phyloP scores from a whole-genome alignment of 2,329 filamentous ascomycete genomes.

The Trichoderma atroviride region DNA sequence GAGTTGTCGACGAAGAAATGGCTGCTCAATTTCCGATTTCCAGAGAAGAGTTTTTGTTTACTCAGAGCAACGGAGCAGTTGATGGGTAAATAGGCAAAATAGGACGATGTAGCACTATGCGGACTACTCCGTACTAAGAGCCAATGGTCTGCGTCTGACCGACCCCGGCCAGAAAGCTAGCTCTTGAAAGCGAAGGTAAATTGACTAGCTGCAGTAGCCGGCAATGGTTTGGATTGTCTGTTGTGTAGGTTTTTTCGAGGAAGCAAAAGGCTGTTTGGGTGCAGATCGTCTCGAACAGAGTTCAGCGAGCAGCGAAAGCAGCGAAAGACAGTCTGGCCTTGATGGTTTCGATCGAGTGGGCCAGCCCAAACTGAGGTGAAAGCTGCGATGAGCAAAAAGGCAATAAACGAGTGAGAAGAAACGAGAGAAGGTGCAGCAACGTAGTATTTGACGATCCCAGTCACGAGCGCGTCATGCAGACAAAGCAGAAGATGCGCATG shows the following conservation, averaged over 20 bases:
- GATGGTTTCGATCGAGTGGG: background rate
- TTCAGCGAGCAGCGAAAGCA: background rate
- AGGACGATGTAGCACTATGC: background rate
- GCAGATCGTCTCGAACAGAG: background rate
- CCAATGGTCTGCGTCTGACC: slow-evolving; percentile 2
- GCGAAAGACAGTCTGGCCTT: background rate
- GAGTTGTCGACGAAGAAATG: background rate
- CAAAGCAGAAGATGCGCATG: background rate
- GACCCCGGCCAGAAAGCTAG: slow-evolving; percentile 10
- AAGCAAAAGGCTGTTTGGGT: background rate
- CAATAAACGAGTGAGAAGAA: background rate
- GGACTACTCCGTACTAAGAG: background rate
- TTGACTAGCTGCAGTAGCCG: background rate
- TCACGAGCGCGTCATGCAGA: background rate
- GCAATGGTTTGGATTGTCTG: background rate
- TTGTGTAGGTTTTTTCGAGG: background rate
- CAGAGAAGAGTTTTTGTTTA: background rate
- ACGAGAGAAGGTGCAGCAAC: background rate
- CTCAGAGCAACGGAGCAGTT: background rate
- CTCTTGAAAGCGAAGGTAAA: slow-evolving; percentile 2
- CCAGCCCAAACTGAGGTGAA: background rate
- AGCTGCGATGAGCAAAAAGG: background rate
- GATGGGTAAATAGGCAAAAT: background rate
- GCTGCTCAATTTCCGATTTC: background rate
- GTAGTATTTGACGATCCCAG: background rate